Evolutionary conservation across 352 stramenopile species (phyloP).

Genomic region (Globisporangium yorkense): DNA sequence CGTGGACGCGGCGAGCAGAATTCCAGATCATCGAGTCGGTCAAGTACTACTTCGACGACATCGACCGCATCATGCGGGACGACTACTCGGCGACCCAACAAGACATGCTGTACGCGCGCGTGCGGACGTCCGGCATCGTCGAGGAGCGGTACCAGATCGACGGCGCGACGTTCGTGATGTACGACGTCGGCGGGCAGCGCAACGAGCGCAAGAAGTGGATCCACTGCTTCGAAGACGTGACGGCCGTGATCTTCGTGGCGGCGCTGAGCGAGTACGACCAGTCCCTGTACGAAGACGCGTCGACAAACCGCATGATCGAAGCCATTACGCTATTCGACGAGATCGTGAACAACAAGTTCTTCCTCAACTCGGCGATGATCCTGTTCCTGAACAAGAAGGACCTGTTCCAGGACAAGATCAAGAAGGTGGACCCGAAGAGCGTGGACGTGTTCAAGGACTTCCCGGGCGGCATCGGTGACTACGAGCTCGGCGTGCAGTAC

Average conservation of each 20-base stretch:
- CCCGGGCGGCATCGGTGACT: conserved; percentile 70
- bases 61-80: conserved; percentile 91
- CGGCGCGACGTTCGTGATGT: conserved; percentile 95
- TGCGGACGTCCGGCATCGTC: conserved; percentile 94
- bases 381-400: conserved; percentile 98
- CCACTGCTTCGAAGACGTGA: conserved; percentile 96
- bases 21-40: conserved; percentile 97
- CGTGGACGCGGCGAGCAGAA: conserved; percentile 88
- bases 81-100: conserved; percentile 93
- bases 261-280: conserved; percentile 95
- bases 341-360: conserved; percentile 94
- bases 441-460: conserved; percentile 91
- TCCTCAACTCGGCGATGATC: conserved; percentile 92
- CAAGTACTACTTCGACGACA: conserved; percentile 96
- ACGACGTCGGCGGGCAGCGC: conserved; percentile 94
- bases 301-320: conserved; percentile 94
- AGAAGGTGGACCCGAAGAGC: conserved; percentile 89
- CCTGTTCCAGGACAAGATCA: conserved; percentile 96
- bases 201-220: conserved; percentile 98
- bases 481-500: conserved; percentile 86
- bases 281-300: conserved; percentile 91
- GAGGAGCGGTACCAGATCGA: conserved; percentile 95
- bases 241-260: conserved; percentile 95
- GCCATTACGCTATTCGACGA: conserved; percentile 93
- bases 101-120: conserved; percentile 94